Conservation (phyloP, 2,329 filamentous ascomycete species). For the Dactylellina haptotyla region DNA sequence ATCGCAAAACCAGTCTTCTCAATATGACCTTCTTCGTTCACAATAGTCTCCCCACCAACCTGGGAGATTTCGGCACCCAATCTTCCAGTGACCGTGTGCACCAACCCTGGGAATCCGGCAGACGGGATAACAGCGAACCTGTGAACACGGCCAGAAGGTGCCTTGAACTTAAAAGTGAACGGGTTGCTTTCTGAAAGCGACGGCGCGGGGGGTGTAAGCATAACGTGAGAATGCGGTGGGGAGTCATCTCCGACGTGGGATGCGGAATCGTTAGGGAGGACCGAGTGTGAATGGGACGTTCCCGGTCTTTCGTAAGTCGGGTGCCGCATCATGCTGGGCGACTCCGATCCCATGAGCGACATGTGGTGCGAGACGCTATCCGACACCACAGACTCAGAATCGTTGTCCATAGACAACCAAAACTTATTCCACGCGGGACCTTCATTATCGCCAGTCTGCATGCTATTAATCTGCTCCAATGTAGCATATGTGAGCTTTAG, state of each 20-base stretch:
- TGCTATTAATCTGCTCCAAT: conserved; percentile 96
- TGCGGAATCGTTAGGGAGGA: conserved; percentile 91
- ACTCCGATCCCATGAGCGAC: conserved; percentile 52
- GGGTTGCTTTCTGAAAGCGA: conserved; percentile 73
- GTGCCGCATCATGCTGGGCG: conserved; percentile 40
- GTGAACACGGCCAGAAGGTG: conserved; percentile 92
- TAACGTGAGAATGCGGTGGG: conserved; percentile 70
- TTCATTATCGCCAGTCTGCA: conserved; percentile 86
- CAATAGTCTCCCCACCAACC: conserved; percentile 79
- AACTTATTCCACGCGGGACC: conserved; percentile 99
- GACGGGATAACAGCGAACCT: conserved; percentile 84
- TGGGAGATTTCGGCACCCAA: conserved; percentile 83
- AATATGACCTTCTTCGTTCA: conserved; percentile 80
- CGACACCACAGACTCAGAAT: conserved; percentile 95
- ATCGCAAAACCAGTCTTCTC: conserved; percentile 83
- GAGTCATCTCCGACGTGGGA: conserved; percentile 88
- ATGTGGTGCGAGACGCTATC: conserved; percentile 71
- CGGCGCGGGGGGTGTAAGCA: conserved; percentile 62
- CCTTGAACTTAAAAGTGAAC: conserved; percentile 99
- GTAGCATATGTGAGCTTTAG: conserved; percentile 98
- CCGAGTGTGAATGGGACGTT: conserved; percentile 72
- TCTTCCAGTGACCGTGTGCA: conserved; percentile 81
- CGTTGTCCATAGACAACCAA: conserved; percentile 94
- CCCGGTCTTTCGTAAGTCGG: conserved; percentile 42
- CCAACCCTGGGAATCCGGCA: conserved; percentile 81